Base-by-base conservation (phyloP, 169 alveolate species). In the Blepharisma undulans region DNA sequence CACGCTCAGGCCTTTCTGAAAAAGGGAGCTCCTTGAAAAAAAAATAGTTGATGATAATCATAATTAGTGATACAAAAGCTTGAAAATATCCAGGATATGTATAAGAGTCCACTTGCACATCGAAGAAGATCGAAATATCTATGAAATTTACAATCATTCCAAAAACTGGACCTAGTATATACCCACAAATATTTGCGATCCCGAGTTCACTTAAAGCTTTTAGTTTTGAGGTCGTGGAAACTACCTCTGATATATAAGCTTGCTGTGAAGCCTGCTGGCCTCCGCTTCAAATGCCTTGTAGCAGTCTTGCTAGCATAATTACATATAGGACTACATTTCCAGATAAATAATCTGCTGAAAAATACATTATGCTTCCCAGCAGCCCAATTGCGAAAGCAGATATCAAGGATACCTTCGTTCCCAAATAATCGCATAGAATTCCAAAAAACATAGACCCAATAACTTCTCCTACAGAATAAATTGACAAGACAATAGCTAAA, bases 231-330 rank as follows among this genome's bases (percentile, higher is more conserved):
- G 60, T 72, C 8, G 79, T 71, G 5, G 89, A 82, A 8, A 92
- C 88, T 32, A 89, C 80, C 59, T 92, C 94, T n/a, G 91, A 33
- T 34, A 92, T 82, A 82, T 92, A 92, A 0, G 94, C 90, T 74
- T 87, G 91, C 60, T 92, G 93, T 16, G 89, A 71, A 29, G 94
- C 91, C 76, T 88, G 91, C 72, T 81, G 88, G 18, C 94, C 94
- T 34, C 94, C 94, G 6, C 89, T 92, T 93, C 94, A 92, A 19
- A 92, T 80, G 22, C 94, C 94, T 48, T 80, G 91, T 22, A 92
- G 4, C 72, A 92, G 22, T 71, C 93, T 87, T 77, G 90, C 92
- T 32, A 87, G 19, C 21, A 89, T 29, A 33, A 92, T 82, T 4
- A 71, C 6, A 81, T 89, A 88, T 74, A 77, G 22, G 8, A 87